Percentiles rank a stretch among this genome's conserved stretches.
phyloP scores from a whole-genome alignment of 208 protist species.

The Leishmania lainsoni region DNA sequence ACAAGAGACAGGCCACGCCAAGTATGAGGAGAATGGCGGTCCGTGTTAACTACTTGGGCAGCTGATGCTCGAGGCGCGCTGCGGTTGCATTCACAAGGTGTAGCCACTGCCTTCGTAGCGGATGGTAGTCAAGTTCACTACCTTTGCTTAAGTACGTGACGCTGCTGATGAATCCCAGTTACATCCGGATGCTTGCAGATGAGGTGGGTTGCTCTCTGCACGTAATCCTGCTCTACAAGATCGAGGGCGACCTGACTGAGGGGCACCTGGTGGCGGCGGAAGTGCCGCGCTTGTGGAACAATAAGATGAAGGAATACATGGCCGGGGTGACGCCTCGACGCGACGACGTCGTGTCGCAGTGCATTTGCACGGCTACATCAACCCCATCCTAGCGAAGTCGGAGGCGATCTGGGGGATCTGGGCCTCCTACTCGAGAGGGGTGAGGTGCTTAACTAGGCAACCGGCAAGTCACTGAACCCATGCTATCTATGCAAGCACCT shows the following conservation, averaged over 20 bases:
- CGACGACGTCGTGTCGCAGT: slow-evolving; percentile 39
- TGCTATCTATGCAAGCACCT: slow-evolving; percentile 74
- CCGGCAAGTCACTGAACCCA: slow-evolving; percentile 67
- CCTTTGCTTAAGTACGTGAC: background rate
- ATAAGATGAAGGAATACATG: slow-evolving; percentile 84
- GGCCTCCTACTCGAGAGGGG: slow-evolving; percentile 49
- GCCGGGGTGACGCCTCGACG: slow-evolving; percentile 75
- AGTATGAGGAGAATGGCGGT: slow-evolving; percentile 39
- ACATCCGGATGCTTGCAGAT: slow-evolving; percentile 78
- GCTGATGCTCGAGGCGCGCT: slow-evolving; percentile 59
- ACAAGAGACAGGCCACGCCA: slow-evolving; percentile 36
- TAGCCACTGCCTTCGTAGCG: slow-evolving; percentile 41
- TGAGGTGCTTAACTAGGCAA: slow-evolving; percentile 59
- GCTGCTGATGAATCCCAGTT: slow-evolving; percentile 44
- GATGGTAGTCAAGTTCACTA: too few species aligned
- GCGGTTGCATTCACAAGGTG: slow-evolving; percentile 77
- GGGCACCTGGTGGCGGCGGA: slow-evolving; percentile 67
- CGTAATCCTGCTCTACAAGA: slow-evolving; percentile 83
- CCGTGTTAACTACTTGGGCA: slow-evolving; percentile 46
- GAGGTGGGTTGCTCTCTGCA: slow-evolving; percentile 89
- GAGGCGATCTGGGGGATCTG: slow-evolving; percentile 37
- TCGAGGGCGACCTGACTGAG: slow-evolving; percentile 76
- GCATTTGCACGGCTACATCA: slow-evolving; percentile 51
- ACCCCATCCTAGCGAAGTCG: slow-evolving; percentile 44
- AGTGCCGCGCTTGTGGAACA: slow-evolving; percentile 75